phyloP scores from a whole-genome alignment of 208 protist genomes.

The Vickermania spadyakhi region DNA sequence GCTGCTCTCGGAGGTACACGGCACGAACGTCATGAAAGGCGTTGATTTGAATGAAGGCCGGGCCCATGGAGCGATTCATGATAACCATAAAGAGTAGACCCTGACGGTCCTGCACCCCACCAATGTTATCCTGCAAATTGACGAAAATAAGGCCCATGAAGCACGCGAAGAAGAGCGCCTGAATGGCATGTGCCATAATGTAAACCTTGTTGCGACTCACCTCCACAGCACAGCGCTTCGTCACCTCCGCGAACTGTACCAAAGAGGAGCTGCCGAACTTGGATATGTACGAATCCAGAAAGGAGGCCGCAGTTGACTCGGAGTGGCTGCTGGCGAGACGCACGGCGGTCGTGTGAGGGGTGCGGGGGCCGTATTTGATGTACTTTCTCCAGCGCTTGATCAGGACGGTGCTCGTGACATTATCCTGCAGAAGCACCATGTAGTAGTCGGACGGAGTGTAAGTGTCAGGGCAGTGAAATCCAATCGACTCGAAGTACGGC shows the following conservation, averaged over 20 bases:
- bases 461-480: slow-evolving; percentile 46
- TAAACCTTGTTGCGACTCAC: slow-evolving; percentile 33
- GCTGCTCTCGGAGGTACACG: slow-evolving; percentile 62
- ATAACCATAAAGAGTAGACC: slow-evolving; percentile 59
- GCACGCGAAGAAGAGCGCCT: slow-evolving; percentile 50
- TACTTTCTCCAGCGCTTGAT: slow-evolving; percentile 61
- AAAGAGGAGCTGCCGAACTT: slow-evolving; percentile 27
- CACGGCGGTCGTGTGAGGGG: slow-evolving; percentile 41
- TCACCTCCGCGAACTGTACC: slow-evolving; percentile 53
- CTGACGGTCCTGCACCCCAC: slow-evolving; percentile 45
- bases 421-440: slow-evolving; percentile 74
- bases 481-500: slow-evolving; percentile 76
- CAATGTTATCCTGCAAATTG: slow-evolving; percentile 33
- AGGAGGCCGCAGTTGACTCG: slow-evolving; percentile 25
- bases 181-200: slow-evolving; percentile 26
- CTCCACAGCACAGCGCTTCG: slow-evolving; percentile 23
- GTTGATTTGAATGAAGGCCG: slow-evolving; percentile 45
- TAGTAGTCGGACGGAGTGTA: slow-evolving; percentile 87
- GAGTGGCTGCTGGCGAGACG: slow-evolving; percentile 20
- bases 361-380: slow-evolving; percentile 33
- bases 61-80: slow-evolving; percentile 50
- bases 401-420: slow-evolving; percentile 28
- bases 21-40: slow-evolving; percentile 29
- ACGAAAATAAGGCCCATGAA: slow-evolving; percentile 70
- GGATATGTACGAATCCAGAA: slow-evolving; percentile 37